Base-by-base conservation (phyloP, 2,329 filamentous ascomycete species). In the Botryotinia convoluta region DNA sequence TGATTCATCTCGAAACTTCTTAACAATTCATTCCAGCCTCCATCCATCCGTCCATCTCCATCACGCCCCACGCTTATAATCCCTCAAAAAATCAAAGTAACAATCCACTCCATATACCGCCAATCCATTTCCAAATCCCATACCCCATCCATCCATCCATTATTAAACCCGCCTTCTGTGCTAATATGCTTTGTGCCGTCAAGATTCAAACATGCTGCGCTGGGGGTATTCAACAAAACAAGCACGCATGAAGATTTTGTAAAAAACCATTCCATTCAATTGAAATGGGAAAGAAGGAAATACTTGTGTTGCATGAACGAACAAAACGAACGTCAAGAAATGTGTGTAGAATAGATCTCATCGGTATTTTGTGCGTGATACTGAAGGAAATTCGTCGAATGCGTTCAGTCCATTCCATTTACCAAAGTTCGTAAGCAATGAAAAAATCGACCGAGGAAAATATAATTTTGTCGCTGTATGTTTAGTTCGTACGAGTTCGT, bases 191-290 rank as follows among this genome's bases (percentile, higher is more conserved):
- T 42, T 72, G 62, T 72, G 62, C 70, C 67, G 45, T 48, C 70
- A 72, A 72, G 54, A 72, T 68, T 72, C 70, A 65, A 67, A 57
- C 70, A 72, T 72, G 70, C 70, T 72, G 70, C 70, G 70, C 62
- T 67, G 70, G 62, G 70, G 70, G 70, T 72, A 68, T 72, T 72
- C 70, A 72, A 72, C 70, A 72, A 72, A 72, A 72, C 70, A 72
- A 72, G 70, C 45, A 72, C 65, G 70, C 45, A 65, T 68, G 70
- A 72, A 59, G 32, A 44, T 72, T 68, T 54, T 72, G 65, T 42
- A 57, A 51, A 16, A 57, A 57, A 57, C n/a, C 51, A 57, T 57
- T 57, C 48, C 65, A 57, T 68, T 54, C 26, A 68, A 57, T 26
- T 57, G 65, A 37, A 71, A 57, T 29, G 51, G n/a, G 51, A 57